phyloP scores from a whole-genome alignment of 148 eudicot genomes.

The Silene uniflora region DNA sequence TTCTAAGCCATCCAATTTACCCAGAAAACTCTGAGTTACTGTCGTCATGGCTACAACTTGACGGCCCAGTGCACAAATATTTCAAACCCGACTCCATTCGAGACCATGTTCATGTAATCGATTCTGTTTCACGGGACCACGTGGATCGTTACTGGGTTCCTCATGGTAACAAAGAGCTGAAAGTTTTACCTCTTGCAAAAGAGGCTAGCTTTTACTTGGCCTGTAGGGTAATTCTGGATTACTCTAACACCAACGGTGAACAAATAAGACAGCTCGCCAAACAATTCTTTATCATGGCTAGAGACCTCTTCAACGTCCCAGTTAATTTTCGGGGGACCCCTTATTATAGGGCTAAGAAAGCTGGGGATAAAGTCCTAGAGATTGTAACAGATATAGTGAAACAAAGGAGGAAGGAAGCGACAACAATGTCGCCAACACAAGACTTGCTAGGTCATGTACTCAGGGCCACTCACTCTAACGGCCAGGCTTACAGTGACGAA shows the following conservation, averaged over 20 bases:
- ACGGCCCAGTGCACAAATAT: background rate
- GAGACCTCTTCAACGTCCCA: background rate
- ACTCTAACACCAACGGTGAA: background rate
- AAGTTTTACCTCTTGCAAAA: constrained; percentile 7
- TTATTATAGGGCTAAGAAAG: background rate
- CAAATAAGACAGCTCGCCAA: no score
- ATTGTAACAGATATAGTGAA: constrained; percentile 1
- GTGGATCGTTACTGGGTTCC: constrained; percentile 4
- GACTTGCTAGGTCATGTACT: constrained; percentile 5
- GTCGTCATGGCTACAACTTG: background rate
- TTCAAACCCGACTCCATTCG: background rate
- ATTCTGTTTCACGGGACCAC: background rate
- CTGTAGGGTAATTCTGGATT: background rate
- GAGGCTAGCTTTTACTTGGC: constrained; percentile 11
- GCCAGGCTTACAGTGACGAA: constrained; percentile 19
- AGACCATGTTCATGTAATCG: background rate
- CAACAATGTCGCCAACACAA: background rate
- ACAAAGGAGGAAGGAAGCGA: background rate
- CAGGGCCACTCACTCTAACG: background rate
- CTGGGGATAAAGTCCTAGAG: background rate
- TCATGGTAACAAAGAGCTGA: background rate
- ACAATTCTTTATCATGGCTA: background rate
- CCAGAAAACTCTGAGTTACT: background rate
- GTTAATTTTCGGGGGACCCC: background rate
- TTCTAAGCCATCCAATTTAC: background rate